phyloP scores from a whole-genome alignment of 2,329 filamentous ascomycete species.

The Triangularia verruculosa region DNA sequence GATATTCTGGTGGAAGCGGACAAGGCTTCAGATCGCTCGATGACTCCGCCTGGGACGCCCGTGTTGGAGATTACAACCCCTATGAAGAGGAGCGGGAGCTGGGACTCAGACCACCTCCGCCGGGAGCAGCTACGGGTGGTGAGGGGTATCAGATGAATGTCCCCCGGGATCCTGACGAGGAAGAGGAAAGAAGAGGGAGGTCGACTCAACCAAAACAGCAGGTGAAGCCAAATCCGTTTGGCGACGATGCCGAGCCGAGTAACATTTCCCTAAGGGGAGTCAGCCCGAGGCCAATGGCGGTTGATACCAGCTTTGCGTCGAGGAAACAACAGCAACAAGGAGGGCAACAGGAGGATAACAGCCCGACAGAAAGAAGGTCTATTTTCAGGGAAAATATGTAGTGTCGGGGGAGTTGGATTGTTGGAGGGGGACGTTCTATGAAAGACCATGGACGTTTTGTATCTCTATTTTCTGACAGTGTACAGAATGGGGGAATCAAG shows the following conservation, averaged over 20 bases:
- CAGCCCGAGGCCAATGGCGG: constrained; percentile 64
- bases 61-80: constrained; percentile 67
- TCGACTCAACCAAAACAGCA: constrained; percentile 34
- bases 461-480: background rate
- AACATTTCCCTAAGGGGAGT: constrained; percentile 64
- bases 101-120: constrained; percentile 41
- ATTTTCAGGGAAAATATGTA: constrained; percentile 69
- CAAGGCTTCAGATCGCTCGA: constrained; percentile 60
- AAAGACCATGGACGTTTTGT: background rate
- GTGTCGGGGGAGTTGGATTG: background rate
- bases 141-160: constrained; percentile 51
- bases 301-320: constrained; percentile 45
- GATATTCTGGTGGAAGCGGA: constrained; percentile 30
- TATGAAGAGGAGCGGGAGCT: constrained; percentile 79
- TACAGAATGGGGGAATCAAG: background rate
- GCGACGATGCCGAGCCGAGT: constrained; percentile 60
- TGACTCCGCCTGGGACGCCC: constrained; percentile 80
- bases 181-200: constrained; percentile 41
- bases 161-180: constrained; percentile 32
- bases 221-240: constrained; percentile 63
- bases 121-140: constrained; percentile 31
- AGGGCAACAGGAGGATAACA: constrained; percentile 41
- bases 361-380: constrained; percentile 65
- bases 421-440: background rate
- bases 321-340: constrained; percentile 33